A percentile compares a stretch with the other conserved stretches of the same genome.
phyloP scores from a whole-genome alignment of 73 alveolate genomes.

The Symbiodinium natans region DNA sequence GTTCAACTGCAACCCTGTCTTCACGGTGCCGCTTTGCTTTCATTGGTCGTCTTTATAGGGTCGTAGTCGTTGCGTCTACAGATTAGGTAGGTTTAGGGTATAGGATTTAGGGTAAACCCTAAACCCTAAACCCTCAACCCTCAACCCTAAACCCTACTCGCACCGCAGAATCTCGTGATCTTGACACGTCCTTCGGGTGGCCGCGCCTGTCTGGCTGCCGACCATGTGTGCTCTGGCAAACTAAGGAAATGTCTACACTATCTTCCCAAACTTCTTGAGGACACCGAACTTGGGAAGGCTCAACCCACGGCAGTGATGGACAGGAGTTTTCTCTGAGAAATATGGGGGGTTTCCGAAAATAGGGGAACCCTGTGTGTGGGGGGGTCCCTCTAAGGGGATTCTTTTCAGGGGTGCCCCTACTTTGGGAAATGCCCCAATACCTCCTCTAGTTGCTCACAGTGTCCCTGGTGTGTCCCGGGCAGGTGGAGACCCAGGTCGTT shows the following conservation, averaged over 20 bases:
- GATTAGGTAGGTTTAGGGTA: neutral
- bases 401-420: too few species aligned
- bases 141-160: neutral
- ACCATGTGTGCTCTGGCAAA: too few species aligned
- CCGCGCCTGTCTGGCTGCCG: neutral
- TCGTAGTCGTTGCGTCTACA: neutral
- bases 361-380: too few species aligned
- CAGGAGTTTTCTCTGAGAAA: too few species aligned
- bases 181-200: neutral
- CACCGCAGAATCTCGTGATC: neutral
- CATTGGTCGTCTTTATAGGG: neutral
- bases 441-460: too few species aligned
- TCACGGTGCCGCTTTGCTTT: slow-evolving; percentile 8
- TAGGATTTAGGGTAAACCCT: neutral
- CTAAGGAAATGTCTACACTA: slow-evolving; percentile 57
- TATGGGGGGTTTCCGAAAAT: too few species aligned
- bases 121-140: neutral
- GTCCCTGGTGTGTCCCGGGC: too few species aligned
- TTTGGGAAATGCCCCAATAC: too few species aligned
- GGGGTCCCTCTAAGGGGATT: too few species aligned
- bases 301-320: too few species aligned
- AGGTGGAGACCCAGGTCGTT: neutral
- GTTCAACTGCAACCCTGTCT: slow-evolving; percentile 89
- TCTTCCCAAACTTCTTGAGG: neutral
- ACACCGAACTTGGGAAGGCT: neutral